A percentile compares a stretch with the other conserved stretches of the same genome.
phyloP scores from a whole-genome alignment of 441 rosid species.

The Populus trichocarpa region DNA sequence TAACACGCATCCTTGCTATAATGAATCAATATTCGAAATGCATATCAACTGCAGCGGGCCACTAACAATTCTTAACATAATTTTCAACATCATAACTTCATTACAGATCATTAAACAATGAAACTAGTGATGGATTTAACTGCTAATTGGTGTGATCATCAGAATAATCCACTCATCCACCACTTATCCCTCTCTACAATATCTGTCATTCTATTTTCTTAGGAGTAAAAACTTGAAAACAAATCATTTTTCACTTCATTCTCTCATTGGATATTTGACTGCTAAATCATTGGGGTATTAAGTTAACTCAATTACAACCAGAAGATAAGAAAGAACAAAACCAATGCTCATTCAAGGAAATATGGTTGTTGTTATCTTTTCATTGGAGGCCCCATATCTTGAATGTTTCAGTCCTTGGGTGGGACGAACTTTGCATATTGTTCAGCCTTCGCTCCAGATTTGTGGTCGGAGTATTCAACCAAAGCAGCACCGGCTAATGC shows the following conservation, averaged over 20 bases:
- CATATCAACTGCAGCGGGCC: background rate
- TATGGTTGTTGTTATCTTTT: constrained; percentile 2
- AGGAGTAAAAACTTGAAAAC: background rate
- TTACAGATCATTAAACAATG: background rate
- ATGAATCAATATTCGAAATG: no score
- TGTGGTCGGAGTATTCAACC: constrained; percentile 80
- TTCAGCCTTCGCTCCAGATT: constrained; percentile 43
- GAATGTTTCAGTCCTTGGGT: constrained; percentile 36
- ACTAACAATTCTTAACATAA: background rate
- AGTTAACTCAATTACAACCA: background rate
- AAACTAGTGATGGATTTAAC: background rate
- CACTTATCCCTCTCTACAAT: background rate
- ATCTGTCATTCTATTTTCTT: background rate
- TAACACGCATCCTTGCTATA: background rate
- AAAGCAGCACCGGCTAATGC: constrained; percentile 87
- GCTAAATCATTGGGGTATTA: background rate
- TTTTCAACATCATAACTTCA: background rate
- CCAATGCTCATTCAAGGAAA: constrained; percentile 2
- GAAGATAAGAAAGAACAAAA: constrained; percentile 1
- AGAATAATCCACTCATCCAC: background rate
- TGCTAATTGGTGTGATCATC: background rate
- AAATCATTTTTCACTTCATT: background rate
- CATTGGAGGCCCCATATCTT: background rate
- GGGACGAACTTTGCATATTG: constrained; percentile 45
- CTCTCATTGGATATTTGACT: background rate